These are phyloP conservation scores for Candida corydali DNA, from an alignment of 805 yeast genomes.

Conservation along the genomic window DNA sequence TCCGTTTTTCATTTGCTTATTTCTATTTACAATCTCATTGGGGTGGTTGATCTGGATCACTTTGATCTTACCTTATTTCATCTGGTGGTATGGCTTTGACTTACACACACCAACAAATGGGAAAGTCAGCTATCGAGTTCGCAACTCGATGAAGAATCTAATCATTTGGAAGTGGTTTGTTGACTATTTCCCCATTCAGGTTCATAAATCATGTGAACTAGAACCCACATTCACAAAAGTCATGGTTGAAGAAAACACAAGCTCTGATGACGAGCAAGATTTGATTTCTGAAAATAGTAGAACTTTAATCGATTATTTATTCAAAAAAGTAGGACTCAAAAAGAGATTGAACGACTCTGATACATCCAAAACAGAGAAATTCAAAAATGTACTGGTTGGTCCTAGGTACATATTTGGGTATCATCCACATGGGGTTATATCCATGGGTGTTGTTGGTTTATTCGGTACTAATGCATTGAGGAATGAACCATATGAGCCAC, in stretches of 20 bases:
- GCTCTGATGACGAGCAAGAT: constrained; percentile 39
- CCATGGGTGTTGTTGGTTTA: constrained; percentile 85
- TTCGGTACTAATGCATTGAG: constrained; percentile 56
- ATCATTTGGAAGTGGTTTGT: constrained; percentile 69
- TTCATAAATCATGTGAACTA: constrained; percentile 65
- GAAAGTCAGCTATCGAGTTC: constrained; percentile 52
- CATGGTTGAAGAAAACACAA: constrained; percentile 20
- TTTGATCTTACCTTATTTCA: constrained; percentile 55
- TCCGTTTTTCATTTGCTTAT: constrained; percentile 51
- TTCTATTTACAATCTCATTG: constrained; percentile 43
- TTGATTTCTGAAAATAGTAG: constrained; percentile 34
- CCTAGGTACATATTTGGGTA: constrained; percentile 85
- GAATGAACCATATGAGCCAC: constrained; percentile 41
- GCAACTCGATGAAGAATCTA: constrained; percentile 52
- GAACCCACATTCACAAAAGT: constrained; percentile 64
- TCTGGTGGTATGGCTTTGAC: constrained; percentile 51
- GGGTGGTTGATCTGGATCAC: constrained; percentile 70
- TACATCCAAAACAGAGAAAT: constrained; percentile 5
- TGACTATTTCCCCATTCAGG: constrained; percentile 71
- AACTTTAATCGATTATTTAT: constrained; percentile 31
- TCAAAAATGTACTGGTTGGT: constrained; percentile 43
- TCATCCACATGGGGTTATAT: constrained; percentile 96
- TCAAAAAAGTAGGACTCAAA: constrained; percentile 32
- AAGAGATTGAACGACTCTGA: constrained; percentile 34
- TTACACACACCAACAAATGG: constrained; percentile 76